Evolutionary conservation across 805 yeast species (phyloP).

Genomic region (Cyberlindnera subsufficiens): DNA sequence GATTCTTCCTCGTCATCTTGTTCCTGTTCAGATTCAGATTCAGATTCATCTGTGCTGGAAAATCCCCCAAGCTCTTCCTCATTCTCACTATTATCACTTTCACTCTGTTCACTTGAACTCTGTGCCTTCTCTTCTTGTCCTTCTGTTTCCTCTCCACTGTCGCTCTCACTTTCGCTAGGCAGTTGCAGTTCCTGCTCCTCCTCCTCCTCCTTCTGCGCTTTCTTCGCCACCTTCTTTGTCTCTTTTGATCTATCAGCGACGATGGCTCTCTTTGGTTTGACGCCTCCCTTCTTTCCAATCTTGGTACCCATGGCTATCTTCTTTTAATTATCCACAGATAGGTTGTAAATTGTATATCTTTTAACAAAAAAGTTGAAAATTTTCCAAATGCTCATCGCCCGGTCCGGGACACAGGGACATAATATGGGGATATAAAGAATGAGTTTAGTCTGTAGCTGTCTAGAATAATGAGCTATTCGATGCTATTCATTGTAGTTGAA

Average conservation of each 20-base stretch:
- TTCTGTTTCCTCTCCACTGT: conserved; percentile 23
- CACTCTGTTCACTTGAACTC: conserved; percentile 16
- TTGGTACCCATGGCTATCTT: conserved; percentile 9
- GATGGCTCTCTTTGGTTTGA: conserved; percentile 17
- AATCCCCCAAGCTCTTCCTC: conserved; percentile 9
- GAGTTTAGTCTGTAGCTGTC: no score
- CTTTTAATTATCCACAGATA: no score
- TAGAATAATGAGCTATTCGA: no score
- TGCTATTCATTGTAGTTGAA: no score
- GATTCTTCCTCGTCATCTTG: conserved; percentile 21
- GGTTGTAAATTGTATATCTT: background rate
- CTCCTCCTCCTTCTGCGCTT: conserved; percentile 15
- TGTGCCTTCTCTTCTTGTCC: conserved; percentile 13
- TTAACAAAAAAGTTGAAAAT: background rate
- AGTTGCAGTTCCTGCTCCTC: conserved; percentile 26
- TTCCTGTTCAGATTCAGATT: conserved; percentile 7
- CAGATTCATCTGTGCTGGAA: conserved; percentile 2
- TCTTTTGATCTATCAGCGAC: conserved; percentile 4
- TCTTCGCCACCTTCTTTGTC: conserved; percentile 1
- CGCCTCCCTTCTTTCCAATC: conserved; percentile 13
- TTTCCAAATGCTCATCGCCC: conserved; percentile 12
- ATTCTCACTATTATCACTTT: conserved; percentile 17
- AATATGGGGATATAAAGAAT: no score
- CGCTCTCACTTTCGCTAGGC: conserved; percentile 24
- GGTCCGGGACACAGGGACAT: conserved; percentile 2